Conservation (phyloP, 192 early-diverging fungal genomes). For the Nowakowskiella sp. region DNA sequence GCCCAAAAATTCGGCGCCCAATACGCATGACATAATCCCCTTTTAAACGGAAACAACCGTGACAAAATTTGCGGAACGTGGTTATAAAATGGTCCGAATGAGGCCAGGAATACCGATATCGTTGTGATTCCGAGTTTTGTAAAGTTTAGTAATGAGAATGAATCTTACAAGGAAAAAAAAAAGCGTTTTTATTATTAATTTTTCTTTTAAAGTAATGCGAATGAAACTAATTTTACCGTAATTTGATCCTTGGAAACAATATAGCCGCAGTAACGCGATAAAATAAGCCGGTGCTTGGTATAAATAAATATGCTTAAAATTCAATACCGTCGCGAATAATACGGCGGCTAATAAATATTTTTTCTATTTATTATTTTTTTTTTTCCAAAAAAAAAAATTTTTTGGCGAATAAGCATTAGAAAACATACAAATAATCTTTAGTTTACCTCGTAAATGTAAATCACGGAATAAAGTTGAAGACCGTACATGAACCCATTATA, state of each 20-base stretch:
- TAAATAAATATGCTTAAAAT: constrained; percentile 97
- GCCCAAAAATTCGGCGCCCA: constrained; percentile 99
- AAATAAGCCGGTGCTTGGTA: constrained; percentile 86
- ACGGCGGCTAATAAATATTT: constrained; percentile 56
- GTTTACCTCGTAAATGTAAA: constrained; percentile 56
- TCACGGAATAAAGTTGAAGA: constrained; percentile 70
- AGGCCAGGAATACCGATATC: constrained; percentile 60
- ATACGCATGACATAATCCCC: constrained; percentile 92
- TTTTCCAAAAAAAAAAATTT: no score
- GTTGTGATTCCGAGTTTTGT: constrained; percentile 56
- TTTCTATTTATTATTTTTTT: no score
- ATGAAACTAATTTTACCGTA: constrained; percentile 4
- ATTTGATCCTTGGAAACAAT: constrained; percentile 69
- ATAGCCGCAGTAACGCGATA: constrained; percentile 69
- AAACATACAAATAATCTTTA: neutral
- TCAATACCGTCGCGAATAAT: constrained; percentile 79
- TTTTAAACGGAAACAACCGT: constrained; percentile 91
- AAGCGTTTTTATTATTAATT: neutral
- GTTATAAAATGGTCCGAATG: constrained; percentile 73
- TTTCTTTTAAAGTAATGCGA: constrained; percentile 1
- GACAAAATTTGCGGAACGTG: constrained; percentile 70
- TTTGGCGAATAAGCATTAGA: neutral
- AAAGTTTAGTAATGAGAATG: constrained; percentile 38
- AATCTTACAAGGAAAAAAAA: neutral
- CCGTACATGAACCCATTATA: constrained; percentile 91